These are phyloP conservation scores for Musa itinerans DNA, from an alignment of 176 grass and related monocot species.

Conservation along the genomic window DNA sequence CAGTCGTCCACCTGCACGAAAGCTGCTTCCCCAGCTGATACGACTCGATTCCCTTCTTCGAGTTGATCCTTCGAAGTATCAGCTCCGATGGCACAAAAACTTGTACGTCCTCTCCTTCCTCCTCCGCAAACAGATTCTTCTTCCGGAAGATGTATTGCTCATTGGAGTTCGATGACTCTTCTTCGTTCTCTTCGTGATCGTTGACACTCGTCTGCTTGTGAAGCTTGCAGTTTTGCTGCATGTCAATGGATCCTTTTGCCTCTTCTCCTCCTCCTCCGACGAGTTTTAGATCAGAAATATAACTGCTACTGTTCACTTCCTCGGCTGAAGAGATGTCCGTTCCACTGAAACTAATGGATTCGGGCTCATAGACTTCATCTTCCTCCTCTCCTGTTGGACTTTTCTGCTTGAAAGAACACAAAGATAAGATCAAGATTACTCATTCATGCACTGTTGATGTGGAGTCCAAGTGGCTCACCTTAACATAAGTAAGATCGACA, in stretches of 20 bases:
- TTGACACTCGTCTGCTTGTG: neutral
- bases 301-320: neutral
- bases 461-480: slow-evolving; percentile 28
- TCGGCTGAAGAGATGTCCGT: neutral
- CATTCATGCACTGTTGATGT: neutral
- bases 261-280: slow-evolving; percentile 11
- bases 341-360: slow-evolving; percentile 8
- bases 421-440: neutral
- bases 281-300: neutral
- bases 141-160: slow-evolving; percentile 43
- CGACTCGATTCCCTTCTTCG: slow-evolving; percentile 54
- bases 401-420: slow-evolving; percentile 26
- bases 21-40: slow-evolving; percentile 91
- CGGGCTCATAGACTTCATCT: slow-evolving; percentile 12
- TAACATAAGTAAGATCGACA: slow-evolving; percentile 70
- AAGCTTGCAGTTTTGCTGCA: neutral
- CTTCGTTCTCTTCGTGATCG: neutral
- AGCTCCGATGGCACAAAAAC: slow-evolving; percentile 41
- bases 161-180: neutral
- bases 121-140: slow-evolving; percentile 45
- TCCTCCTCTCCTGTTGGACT: slow-evolving; percentile 42
- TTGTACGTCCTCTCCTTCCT: slow-evolving; percentile 19
- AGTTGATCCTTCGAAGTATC: slow-evolving; percentile 79
- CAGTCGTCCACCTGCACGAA: slow-evolving; percentile 68
- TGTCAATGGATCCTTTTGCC: slow-evolving; percentile 24